Evolutionary conservation across 2,329 filamentous ascomycete species (phyloP).

Genomic region (Chalaropsis ovoidea): DNA sequence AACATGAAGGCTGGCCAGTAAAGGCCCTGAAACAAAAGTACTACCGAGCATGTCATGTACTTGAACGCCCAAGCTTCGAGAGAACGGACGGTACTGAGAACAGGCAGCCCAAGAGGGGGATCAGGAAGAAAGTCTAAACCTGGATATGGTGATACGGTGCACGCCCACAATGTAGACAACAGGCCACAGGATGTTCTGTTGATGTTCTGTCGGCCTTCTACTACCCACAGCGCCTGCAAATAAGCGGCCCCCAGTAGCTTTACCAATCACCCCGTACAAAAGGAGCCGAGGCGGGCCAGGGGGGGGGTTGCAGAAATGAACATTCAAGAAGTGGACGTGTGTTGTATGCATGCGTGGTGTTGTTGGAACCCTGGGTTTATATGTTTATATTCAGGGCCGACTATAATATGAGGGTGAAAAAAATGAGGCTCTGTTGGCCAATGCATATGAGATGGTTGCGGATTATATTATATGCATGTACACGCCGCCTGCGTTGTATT

Average conservation of each 20-base stretch:
- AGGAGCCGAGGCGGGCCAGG: neutral
- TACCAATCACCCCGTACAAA: too few species aligned
- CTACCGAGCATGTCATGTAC: neutral
- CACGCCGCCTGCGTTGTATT: neutral
- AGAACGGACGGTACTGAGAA: neutral
- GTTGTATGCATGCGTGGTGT: neutral
- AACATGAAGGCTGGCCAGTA: too few species aligned
- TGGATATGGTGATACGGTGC: neutral
- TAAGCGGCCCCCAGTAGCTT: too few species aligned
- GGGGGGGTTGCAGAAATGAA: neutral
- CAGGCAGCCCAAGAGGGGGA: neutral
- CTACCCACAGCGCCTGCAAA: too few species aligned
- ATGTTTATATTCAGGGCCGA: neutral
- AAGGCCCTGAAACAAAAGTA: neutral
- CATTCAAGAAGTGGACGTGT: neutral
- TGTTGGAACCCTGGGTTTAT: neutral
- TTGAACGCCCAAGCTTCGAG: neutral
- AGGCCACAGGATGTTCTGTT: neutral
- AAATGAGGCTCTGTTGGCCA: neutral
- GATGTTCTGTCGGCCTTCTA: neutral
- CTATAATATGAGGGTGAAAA: neutral
- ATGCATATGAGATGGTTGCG: neutral
- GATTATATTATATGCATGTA: neutral
- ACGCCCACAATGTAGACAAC: neutral
- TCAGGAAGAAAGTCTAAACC: neutral